phyloP scores from a whole-genome alignment of 2,329 filamentous ascomycete genomes.

The Clarireedia homoeocarpa region DNA sequence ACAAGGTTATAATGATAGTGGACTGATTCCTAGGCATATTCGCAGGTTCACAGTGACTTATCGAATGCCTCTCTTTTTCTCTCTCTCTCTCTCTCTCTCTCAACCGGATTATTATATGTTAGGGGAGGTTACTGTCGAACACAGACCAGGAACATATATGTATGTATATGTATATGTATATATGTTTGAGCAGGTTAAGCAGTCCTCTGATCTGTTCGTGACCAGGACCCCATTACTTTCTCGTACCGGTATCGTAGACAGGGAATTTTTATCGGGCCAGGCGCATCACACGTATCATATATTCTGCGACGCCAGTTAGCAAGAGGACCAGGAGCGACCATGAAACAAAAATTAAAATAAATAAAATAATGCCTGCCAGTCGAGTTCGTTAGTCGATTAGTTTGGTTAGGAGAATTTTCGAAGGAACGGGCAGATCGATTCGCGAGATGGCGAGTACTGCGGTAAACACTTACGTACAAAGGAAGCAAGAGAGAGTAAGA shows the following conservation, averaged over 20 bases:
- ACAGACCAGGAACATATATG: neutral
- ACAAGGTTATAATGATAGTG: slow-evolving; percentile 7
- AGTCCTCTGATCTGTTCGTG: neutral
- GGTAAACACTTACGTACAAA: too few species aligned
- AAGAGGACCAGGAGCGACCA: slow-evolving; percentile 20
- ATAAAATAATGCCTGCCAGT: neutral
- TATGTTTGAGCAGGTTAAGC: neutral
- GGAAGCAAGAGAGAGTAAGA: too few species aligned
- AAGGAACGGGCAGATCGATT: too few species aligned
- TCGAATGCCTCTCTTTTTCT: neutral
- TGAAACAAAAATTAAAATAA: slow-evolving; percentile 19
- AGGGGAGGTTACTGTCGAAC: neutral
- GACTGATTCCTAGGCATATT: slow-evolving; percentile 12
- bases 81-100: neutral
- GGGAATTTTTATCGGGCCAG: slow-evolving; percentile 15
- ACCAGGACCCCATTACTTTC: neutral
- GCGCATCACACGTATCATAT: slow-evolving; percentile 28
- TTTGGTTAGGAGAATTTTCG: too few species aligned
- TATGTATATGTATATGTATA: too few species aligned
- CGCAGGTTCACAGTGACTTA: slow-evolving; percentile 2
- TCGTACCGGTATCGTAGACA: neutral
- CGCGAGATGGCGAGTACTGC: too few species aligned
- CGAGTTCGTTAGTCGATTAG: too few species aligned
- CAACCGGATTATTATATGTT: neutral
- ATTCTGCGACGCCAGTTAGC: slow-evolving; percentile 23